phyloP scores from a whole-genome alignment of 2,329 filamentous ascomycete species.

The Aspergillus candidus region DNA sequence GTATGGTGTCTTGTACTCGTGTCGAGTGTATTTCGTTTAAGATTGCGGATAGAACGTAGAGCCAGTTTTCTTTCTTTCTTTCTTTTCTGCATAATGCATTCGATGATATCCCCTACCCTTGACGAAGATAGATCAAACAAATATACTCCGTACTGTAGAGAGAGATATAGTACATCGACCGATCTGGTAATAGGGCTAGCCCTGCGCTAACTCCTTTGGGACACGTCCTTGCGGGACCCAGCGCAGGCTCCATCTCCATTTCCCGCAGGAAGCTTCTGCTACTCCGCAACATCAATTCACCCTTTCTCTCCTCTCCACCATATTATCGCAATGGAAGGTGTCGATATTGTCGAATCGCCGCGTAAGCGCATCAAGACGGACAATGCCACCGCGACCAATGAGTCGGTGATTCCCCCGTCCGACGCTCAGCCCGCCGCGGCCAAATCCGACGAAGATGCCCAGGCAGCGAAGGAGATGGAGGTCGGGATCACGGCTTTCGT shows the following conservation, averaged over 20 bases:
- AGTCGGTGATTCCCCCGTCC: conserved; percentile 11
- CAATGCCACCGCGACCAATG: conserved; percentile 13
- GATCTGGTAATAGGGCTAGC: conserved; percentile 24
- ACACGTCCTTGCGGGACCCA: conserved; percentile 10
- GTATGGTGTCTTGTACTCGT: no score
- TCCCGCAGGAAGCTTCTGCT: neutral
- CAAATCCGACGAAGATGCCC: conserved; percentile 21
- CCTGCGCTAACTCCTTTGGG: conserved; percentile 18
- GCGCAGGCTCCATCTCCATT: conserved; percentile 15
- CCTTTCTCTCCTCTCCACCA: conserved; percentile 8
- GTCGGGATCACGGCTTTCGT: conserved; percentile 62
- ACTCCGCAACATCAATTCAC: neutral
- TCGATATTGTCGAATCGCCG: conserved; percentile 29
- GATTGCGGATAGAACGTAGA: no score
- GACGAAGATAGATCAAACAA: no score
- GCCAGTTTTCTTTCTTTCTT: no score
- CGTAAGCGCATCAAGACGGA: conserved; percentile 33
- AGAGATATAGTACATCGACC: conserved; percentile 9
- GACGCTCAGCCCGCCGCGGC: conserved; percentile 8
- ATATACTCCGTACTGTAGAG: no score
- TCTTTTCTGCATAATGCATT: no score
- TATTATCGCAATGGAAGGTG: conserved; percentile 22
- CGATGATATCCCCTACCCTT: no score
- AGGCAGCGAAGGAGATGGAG: conserved; percentile 36
- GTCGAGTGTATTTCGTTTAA: no score